phyloP scores from a whole-genome alignment of 192 early-diverging fungal species.

The Coemansia sp. region DNA sequence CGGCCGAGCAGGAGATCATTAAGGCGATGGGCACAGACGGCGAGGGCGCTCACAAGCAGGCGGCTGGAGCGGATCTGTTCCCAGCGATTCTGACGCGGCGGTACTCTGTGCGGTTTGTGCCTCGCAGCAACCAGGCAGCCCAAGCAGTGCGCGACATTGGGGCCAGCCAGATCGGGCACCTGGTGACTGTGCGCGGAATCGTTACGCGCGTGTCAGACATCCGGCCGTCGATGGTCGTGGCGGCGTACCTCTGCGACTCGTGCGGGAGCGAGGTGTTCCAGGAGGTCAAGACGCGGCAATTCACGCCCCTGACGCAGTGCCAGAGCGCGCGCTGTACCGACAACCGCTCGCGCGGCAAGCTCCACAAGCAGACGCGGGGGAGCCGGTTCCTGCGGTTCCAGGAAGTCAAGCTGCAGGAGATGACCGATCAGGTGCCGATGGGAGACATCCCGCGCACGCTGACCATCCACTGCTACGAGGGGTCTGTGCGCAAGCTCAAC shows the following conservation, averaged over 20 bases:
- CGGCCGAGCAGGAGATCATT: background rate
- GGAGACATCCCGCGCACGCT: constrained; percentile 97
- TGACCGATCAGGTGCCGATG: constrained; percentile 98
- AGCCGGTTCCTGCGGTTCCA: constrained; percentile 94
- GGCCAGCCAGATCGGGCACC: constrained; percentile 75
- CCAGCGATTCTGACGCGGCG: constrained; percentile 84
- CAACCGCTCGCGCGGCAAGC: constrained; percentile 78
- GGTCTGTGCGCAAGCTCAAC: constrained; percentile 74
- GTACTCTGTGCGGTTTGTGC: constrained; percentile 84
- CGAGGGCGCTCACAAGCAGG: constrained; percentile 14
- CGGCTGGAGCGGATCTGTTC: constrained; percentile 59
- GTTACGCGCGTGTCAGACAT: constrained; percentile 94
- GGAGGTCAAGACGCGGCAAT: constrained; percentile 76
- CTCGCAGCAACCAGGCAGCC: constrained; percentile 62
- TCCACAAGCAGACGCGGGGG: constrained; percentile 89
- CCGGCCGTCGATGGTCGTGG: constrained; percentile 86
- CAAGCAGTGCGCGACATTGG: constrained; percentile 88
- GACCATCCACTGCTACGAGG: constrained; percentile 87
- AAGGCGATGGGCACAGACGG: constrained; percentile 29
- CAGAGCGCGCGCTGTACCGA: constrained; percentile 75
- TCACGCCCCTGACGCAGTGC: constrained; percentile 84
- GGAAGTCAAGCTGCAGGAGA: constrained; percentile 95
- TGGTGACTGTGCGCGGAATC: constrained; percentile 90
- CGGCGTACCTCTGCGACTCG: constrained; percentile 89
- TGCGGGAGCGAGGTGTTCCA: constrained; percentile 97